Evolutionary conservation across 2,329 filamentous ascomycete species (phyloP).

Genomic region (Paraphoma chrysanthemicola): DNA sequence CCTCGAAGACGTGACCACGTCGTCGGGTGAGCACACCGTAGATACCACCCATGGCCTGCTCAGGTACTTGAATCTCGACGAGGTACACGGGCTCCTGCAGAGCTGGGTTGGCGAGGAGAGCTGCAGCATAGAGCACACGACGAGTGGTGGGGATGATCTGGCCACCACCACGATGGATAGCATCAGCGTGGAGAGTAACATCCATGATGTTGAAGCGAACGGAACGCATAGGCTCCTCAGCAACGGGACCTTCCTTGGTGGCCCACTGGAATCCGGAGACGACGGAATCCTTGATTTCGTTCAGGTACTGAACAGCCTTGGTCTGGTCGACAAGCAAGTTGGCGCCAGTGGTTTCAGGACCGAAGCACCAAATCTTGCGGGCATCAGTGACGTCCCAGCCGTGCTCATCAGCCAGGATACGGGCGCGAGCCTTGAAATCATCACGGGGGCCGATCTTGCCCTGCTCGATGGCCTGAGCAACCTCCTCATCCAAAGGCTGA

Average conservation of each 20-base stretch:
- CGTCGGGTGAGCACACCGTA: conserved; percentile 98
- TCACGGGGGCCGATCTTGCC: conserved; percentile 95
- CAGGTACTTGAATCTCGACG: conserved; percentile 98
- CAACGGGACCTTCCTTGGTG: conserved; percentile 94
- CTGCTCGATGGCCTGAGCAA: conserved; percentile 84
- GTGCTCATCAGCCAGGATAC: conserved; percentile 93
- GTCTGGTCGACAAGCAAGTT: conserved; percentile 99
- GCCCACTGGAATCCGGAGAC: conserved; percentile 99
- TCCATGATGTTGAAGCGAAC: conserved; percentile 99
- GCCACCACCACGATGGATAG: conserved; percentile 99
- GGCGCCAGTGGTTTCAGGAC: conserved; percentile 95
- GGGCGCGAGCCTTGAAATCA: conserved; percentile 98
- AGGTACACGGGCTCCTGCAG: conserved; percentile 98
- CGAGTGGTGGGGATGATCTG: conserved; percentile 98
- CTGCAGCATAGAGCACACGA: conserved; percentile 94
- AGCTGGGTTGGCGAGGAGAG: conserved; percentile 88
- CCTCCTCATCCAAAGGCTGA: conserved; percentile 89
- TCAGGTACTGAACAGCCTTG: conserved; percentile 99
- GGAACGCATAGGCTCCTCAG: conserved; percentile 97
- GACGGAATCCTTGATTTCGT: conserved; percentile 99
- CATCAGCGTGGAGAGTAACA: conserved; percentile 99
- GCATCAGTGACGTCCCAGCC: conserved; percentile 99
- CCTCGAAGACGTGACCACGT: conserved; percentile 98
- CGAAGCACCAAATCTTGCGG: conserved; percentile 99
- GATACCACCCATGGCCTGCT: conserved; percentile 99